Conservation (phyloP, 306 rosid species). For the Quercus rubra region DNA sequence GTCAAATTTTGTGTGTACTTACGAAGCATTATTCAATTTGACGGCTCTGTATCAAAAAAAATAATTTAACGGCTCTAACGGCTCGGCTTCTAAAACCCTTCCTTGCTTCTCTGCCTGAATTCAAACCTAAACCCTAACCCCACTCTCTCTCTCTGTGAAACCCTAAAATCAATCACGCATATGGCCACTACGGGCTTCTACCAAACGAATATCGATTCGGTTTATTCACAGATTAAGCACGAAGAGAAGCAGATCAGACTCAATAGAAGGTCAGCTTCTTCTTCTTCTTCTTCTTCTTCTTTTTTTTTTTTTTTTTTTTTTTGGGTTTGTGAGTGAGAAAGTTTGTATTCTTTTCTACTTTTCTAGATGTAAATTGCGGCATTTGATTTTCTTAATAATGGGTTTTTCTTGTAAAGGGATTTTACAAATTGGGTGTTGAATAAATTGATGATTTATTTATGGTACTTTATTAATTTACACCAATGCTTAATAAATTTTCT, state of each 20-base stretch:
- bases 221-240: slow-evolving; percentile 35
- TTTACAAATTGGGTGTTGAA: not conserved
- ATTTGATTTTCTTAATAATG: too few species aligned
- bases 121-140: not conserved
- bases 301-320: not conserved
- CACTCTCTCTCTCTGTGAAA: not conserved
- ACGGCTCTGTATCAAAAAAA: too few species aligned
- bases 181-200: slow-evolving; percentile 25
- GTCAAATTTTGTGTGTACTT: too few species aligned
- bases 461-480: not conserved
- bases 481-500: not conserved
- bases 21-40: too few species aligned
- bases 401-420: not conserved
- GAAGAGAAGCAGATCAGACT: slow-evolving; percentile 45
- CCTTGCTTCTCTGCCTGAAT: not conserved
- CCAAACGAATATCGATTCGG: slow-evolving; percentile 34
- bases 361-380: too few species aligned
- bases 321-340: not conserved
- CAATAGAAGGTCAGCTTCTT: slow-evolving; percentile 49
- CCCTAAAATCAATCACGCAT: not conserved
- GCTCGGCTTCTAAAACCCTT: not conserved
- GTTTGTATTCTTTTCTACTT: not conserved
- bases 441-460: not conserved
- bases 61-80: too few species aligned
- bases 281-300: too few species aligned